A percentile compares a stretch with the other conserved stretches of the same genome.
Conservation (phyloP, 257 asterid genomes). For the Solanum rostratum region DNA sequence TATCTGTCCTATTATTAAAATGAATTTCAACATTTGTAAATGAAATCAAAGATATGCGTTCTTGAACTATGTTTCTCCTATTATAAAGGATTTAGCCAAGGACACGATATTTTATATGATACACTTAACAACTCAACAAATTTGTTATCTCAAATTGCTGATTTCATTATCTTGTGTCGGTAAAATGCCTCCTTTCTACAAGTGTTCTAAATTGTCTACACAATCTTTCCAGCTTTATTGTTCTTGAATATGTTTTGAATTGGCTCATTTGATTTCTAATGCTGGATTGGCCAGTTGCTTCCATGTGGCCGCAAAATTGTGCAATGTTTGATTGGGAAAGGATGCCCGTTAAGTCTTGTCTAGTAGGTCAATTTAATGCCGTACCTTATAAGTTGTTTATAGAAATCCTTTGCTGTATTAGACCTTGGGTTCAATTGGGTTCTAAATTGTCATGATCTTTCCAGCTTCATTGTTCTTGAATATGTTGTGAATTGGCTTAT, state of each 20-base stretch:
- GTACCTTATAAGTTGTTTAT: not conserved
- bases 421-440: not conserved
- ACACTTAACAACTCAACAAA: not conserved
- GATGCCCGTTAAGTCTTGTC: not conserved
- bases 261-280: not conserved
- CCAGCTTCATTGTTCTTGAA: conserved; percentile 65
- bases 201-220: conserved; percentile 35
- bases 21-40: too few species aligned
- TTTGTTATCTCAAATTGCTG: conserved; percentile 19
- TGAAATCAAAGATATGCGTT: too few species aligned
- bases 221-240: conserved; percentile 49
- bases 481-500: conserved; percentile 36
- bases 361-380: not conserved
- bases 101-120: too few species aligned
- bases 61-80: too few species aligned
- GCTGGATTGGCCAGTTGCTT: not conserved
- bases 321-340: not conserved
- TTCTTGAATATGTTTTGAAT: conserved; percentile 67
- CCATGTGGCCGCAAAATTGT: not conserved
- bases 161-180: conserved; percentile 47
- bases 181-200: conserved; percentile 51
- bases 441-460: conserved; percentile 34
- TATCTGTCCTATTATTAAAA: too few species aligned
- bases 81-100: too few species aligned
- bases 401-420: not conserved